These are phyloP conservation scores for Melanomma pulvis-pyrius DNA, from an alignment of 495 filamentous ascomycete species.

Conservation along the genomic window DNA sequence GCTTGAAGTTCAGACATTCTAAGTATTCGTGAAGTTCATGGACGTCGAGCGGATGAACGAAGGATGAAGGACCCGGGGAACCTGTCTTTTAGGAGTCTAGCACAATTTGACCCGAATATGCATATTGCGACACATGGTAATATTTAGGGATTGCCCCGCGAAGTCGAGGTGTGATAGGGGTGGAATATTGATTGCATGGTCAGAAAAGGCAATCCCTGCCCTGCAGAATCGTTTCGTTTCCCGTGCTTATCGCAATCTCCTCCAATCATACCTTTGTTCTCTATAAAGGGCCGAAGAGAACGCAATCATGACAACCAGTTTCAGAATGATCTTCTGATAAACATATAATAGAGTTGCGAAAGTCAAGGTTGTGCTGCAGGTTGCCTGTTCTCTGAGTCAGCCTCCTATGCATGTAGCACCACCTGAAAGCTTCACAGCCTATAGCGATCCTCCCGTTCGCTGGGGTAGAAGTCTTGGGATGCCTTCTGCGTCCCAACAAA, in stretches of 20 bases:
- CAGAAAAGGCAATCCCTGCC: neutral
- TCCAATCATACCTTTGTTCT: neutral
- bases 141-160: neutral
- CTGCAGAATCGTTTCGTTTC: neutral
- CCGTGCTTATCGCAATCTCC: neutral
- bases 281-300: neutral
- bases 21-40: neutral
- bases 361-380: neutral
- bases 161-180: neutral
- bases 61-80: neutral
- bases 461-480: neutral
- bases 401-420: neutral
- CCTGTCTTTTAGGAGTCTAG: neutral
- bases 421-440: neutral
- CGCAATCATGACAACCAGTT: neutral
- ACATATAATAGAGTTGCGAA: neutral
- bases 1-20: conserved; percentile 9
- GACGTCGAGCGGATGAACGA: neutral
- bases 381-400: neutral
- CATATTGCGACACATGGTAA: neutral
- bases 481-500: neutral
- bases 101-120: neutral
- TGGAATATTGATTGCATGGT: neutral
- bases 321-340: neutral
- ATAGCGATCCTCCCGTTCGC: neutral